These are phyloP conservation scores for Athelia sp. DNA, from an alignment of 1,284 basidiomycete species.

Conservation along the genomic window DNA sequence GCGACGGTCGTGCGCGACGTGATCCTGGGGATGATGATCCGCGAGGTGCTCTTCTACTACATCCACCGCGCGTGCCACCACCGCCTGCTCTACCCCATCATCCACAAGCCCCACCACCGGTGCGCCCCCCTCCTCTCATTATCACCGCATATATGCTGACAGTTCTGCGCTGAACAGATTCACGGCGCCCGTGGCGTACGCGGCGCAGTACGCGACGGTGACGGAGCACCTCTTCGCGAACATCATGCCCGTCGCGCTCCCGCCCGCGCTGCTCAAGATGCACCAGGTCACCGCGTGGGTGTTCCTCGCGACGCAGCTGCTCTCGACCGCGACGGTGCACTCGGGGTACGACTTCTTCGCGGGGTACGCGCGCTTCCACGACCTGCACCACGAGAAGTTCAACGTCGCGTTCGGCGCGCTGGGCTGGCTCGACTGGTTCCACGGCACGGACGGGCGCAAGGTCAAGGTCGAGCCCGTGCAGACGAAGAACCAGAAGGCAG, in stretches of 20 bases:
- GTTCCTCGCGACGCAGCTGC: neutral
- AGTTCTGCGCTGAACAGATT: neutral
- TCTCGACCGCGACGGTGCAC: neutral
- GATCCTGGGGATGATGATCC: neutral
- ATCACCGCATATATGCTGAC: too few species aligned
- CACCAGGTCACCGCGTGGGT: neutral
- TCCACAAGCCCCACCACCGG: neutral
- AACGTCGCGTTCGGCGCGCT: neutral
- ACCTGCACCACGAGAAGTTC: slow-evolving; percentile 1
- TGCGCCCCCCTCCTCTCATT: too few species aligned
- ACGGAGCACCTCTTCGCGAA: neutral
- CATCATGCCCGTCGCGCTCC: neutral
- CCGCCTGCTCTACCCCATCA: neutral
- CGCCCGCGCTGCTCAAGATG: neutral
- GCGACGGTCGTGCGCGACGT: neutral
- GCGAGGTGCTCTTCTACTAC: neutral
- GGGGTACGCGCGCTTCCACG: neutral
- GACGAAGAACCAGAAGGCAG: neutral
- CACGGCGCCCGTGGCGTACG: neutral
- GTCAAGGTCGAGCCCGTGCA: neutral
- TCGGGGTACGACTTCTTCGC: neutral
- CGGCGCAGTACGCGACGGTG: neutral
- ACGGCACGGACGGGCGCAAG: neutral
- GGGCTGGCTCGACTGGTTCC: neutral
- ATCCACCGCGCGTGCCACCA: neutral